Evolutionary conservation across 2,329 filamentous ascomycete species (phyloP), one percentile per base, ranked within the genome.

Genomic region (Diaporthe aspalathi): DNA sequence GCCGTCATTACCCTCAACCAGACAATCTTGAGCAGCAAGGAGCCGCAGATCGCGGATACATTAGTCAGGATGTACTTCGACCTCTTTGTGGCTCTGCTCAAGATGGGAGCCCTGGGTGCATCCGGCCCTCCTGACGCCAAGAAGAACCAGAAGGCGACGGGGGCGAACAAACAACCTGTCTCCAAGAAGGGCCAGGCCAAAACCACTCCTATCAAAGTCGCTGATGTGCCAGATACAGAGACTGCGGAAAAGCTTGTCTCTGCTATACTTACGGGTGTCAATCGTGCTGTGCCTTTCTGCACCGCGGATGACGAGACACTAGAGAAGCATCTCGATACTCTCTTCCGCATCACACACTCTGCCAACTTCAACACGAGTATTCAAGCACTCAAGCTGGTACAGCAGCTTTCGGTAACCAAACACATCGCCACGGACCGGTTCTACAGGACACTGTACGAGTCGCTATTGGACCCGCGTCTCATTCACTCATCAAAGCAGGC

Each of bases 301-400:
- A 92, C 92, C 74, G 90, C 93, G 1, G 93, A 96, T 77, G 91
- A 93, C 76, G 89, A 90, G 53, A 90, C 90, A 87, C 89, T 98
- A 75, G 93, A 97, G 78, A 91, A 92, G 71, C 95, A 99, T 78
- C 89, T 99, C 70, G 93, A 98, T 79, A 98, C 95, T 3, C 88
- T 99, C 32, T 99, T 98, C 87, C 92, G 91, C 77, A 96, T 99
- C 77, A 97, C 96, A 0, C 96, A 99, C 82, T 98, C 95, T 0
- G 94, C 95, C 70, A 99, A 99, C 81, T 98, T 99, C 88, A 99
- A 98, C 83, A 99, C 96, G 0, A 96, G 94, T 79, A 94, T 99
- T 47, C 96, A 99, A 82, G 95, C 96, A 43, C 88, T 99, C 74
- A 92, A 97, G 83, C 86, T 99, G 60, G 97, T 99, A 75, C 96